These are phyloP conservation scores for Rhynchospora breviuscula DNA, from an alignment of 176 grass and related monocot genomes.

Conservation along the genomic window DNA sequence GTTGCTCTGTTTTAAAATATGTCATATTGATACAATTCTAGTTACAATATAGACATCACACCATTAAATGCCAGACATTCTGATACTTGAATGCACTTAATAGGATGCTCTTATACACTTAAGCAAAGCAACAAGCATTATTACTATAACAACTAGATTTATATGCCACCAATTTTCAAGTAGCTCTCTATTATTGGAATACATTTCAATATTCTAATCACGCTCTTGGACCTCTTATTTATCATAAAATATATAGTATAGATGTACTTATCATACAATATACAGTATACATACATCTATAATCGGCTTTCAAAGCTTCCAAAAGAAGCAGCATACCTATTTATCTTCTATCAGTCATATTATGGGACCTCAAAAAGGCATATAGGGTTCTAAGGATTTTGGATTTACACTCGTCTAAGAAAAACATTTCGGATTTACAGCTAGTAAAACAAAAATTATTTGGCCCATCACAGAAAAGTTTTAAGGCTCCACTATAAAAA, in stretches of 20 bases:
- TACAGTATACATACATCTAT: too few relatives aligned
- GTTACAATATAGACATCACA: not conserved
- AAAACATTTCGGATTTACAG: not conserved
- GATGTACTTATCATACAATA: too few relatives aligned
- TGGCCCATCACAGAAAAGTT: not conserved
- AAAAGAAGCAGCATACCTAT: too few relatives aligned
- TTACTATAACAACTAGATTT: not conserved
- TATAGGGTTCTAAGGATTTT: not conserved
- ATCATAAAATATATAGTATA: slow-evolving; percentile 5
- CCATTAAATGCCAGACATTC: not conserved
- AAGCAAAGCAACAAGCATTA: not conserved
- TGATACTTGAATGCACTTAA: not conserved
- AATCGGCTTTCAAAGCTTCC: too few relatives aligned
- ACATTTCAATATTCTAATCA: not conserved
- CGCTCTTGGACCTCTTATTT: not conserved
- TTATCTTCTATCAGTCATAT: too few relatives aligned
- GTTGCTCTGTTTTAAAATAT: not conserved
- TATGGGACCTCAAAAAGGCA: not conserved
- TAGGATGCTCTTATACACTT: not conserved
- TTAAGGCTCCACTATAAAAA: not conserved
- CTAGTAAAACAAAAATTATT: not conserved
- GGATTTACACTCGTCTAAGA: too few relatives aligned
- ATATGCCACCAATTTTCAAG: not conserved
- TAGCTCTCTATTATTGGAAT: not conserved
- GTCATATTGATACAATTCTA: not conserved